Percentiles rank a stretch among this genome's conserved stretches.
Evolutionary conservation across 805 yeast genomes (phyloP).

Genomic region (Clavispora asparagi): DNA sequence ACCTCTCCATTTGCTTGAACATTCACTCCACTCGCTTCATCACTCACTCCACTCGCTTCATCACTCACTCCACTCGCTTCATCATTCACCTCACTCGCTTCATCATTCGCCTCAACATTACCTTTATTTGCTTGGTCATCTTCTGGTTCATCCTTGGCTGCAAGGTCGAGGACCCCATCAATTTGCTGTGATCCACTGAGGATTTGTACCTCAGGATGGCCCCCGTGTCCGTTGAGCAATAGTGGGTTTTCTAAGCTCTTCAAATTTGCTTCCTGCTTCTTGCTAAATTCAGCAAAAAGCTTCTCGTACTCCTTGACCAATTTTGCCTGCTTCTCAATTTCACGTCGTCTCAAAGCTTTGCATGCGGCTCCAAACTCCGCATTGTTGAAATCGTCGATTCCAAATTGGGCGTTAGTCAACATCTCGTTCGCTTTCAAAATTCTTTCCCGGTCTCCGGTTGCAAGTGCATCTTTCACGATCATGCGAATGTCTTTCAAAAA

Average conservation of each 20-base stretch:
- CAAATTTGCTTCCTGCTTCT: slow-evolving; percentile 10
- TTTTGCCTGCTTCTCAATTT: slow-evolving; percentile 46
- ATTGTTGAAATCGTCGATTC: slow-evolving; percentile 79
- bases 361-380: slow-evolving; percentile 75
- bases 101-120: too few relatives aligned
- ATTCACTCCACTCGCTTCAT: too few relatives aligned
- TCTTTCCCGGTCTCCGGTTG: slow-evolving; percentile 79
- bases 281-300: slow-evolving; percentile 20
- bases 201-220: background rate
- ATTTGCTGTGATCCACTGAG: background rate
- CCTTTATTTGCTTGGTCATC: too few relatives aligned
- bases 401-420: slow-evolving; percentile 95
- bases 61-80: too few relatives aligned
- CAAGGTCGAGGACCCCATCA: background rate
- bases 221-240: background rate
- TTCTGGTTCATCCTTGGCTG: too few relatives aligned
- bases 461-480: slow-evolving; percentile 74
- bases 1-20: too few relatives aligned
- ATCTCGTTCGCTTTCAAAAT: slow-evolving; percentile 81
- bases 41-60: too few relatives aligned
- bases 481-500: slow-evolving; percentile 78
- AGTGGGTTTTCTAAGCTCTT: slow-evolving; percentile 1
- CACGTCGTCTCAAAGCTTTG: slow-evolving; percentile 65
- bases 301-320: slow-evolving; percentile 33
- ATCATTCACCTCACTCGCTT: too few relatives aligned